These are phyloP conservation scores for Linaria vulgaris DNA, from an alignment of 257 asterid species.

Conservation along the genomic window DNA sequence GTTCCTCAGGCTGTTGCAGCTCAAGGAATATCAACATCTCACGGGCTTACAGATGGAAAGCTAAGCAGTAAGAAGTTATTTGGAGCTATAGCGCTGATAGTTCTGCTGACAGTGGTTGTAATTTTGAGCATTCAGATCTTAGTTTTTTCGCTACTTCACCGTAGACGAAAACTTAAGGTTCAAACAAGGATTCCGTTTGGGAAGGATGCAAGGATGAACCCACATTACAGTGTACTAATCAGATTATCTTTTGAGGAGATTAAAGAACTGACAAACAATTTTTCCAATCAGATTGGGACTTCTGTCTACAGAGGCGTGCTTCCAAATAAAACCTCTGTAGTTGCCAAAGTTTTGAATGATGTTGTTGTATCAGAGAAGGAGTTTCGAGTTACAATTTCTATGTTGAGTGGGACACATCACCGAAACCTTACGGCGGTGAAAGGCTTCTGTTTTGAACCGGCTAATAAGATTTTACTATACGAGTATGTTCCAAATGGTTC, in stretches of 20 bases:
- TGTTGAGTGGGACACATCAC: constrained; percentile 61
- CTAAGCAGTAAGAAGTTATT: constrained; percentile 37
- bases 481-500: constrained; percentile 62
- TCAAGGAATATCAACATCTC: constrained; percentile 26
- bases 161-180: constrained; percentile 35
- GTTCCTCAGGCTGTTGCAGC: constrained; percentile 64
- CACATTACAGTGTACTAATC: constrained; percentile 50
- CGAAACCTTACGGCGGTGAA: constrained; percentile 53
- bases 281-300: constrained; percentile 40
- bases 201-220: constrained; percentile 53
- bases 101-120: constrained; percentile 38
- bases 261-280: constrained; percentile 46
- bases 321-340: constrained; percentile 43
- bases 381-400: constrained; percentile 51
- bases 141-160: constrained; percentile 37
- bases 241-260: constrained; percentile 51
- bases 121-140: constrained; percentile 42
- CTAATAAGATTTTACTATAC: constrained; percentile 46
- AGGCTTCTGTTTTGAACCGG: constrained; percentile 58
- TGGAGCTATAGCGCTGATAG: constrained; percentile 44
- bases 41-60: constrained; percentile 17
- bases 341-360: constrained; percentile 49
- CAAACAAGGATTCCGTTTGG: constrained; percentile 49
- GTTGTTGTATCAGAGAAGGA: constrained; percentile 53
- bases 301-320: constrained; percentile 52